These are phyloP conservation scores for Saturnispora saitoi DNA, from an alignment of 805 yeast genomes.

Conservation along the genomic window DNA sequence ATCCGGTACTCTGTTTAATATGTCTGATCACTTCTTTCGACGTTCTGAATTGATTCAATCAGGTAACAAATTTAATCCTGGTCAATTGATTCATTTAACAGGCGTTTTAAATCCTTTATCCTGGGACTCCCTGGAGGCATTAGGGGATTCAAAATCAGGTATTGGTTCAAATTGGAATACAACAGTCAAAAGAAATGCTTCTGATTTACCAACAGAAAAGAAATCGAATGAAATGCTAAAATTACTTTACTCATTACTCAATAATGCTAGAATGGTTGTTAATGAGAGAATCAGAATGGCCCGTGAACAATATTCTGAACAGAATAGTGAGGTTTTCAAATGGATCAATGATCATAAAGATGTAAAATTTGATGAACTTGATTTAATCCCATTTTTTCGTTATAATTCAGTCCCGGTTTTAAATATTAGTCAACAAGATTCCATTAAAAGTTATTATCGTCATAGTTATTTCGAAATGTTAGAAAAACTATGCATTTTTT, in stretches of 20 bases:
- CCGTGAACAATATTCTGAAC: constrained; percentile 6
- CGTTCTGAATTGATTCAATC: constrained; percentile 30
- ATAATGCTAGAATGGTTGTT: constrained; percentile 24
- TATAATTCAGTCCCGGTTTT: constrained; percentile 2
- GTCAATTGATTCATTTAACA: constrained; percentile 32
- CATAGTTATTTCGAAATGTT: constrained; percentile 19
- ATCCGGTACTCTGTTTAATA: constrained; percentile 34
- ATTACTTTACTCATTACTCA: constrained; percentile 22
- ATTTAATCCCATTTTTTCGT: constrained; percentile 10
- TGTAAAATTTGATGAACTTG: constrained; percentile 9
- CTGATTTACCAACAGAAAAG: constrained; percentile 21
- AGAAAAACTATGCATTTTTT: constrained; percentile 8
- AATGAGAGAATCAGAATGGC: constrained; percentile 18
- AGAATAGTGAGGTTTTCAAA: constrained; percentile 15
- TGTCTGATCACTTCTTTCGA: constrained; percentile 32
- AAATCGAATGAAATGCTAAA: constrained; percentile 21
- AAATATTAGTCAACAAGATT: constrained; percentile 17
- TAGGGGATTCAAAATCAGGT: constrained; percentile 20
- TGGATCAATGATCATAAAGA: constrained; percentile 6
- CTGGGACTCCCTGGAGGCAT: constrained; percentile 29
- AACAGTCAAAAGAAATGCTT: neutral
- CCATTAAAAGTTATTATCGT: constrained; percentile 16
- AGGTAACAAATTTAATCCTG: constrained; percentile 37
- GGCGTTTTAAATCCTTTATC: constrained; percentile 28
- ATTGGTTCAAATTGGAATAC: constrained; percentile 7